These are phyloP conservation scores for Debaryomyces hansenii DNA, from an alignment of 805 yeast species.

Conservation along the genomic window DNA sequence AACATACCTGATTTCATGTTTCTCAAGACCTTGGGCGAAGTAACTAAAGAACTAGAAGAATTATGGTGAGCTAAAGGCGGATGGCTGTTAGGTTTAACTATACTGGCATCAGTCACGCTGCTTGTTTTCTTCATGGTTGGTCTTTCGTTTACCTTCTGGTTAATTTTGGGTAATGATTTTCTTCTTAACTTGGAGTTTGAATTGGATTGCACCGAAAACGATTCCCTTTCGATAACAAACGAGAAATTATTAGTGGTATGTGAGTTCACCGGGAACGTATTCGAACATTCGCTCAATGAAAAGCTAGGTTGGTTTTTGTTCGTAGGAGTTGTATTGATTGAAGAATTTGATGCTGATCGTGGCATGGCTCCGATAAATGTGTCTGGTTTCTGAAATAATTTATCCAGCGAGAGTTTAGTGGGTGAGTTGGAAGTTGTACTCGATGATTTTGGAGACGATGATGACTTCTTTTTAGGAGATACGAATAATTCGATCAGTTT, in stretches of 20 bases:
- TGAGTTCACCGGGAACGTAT: constrained; percentile 13
- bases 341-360: neutral
- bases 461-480: constrained; percentile 6
- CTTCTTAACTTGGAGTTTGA: neutral
- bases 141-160: neutral
- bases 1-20: constrained; percentile 31
- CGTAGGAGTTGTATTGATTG: neutral
- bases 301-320: constrained; percentile 3
- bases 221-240: constrained; percentile 15
- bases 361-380: constrained; percentile 10
- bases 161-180: constrained; percentile 1
- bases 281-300: constrained; percentile 15
- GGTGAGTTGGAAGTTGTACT: constrained; percentile 5
- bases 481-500: neutral
- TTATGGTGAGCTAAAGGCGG: constrained; percentile 1
- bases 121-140: constrained; percentile 2
- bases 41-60: neutral
- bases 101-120: constrained; percentile 4
- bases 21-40: constrained; percentile 14
- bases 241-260: constrained; percentile 16
- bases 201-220: neutral
- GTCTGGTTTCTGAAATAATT: constrained; percentile 8
- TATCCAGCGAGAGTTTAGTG: constrained; percentile 1
- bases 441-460: neutral
- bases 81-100: neutral